phyloP scores from a whole-genome alignment of 352 stramenopile genomes.

The Pythium utonaiense region DNA sequence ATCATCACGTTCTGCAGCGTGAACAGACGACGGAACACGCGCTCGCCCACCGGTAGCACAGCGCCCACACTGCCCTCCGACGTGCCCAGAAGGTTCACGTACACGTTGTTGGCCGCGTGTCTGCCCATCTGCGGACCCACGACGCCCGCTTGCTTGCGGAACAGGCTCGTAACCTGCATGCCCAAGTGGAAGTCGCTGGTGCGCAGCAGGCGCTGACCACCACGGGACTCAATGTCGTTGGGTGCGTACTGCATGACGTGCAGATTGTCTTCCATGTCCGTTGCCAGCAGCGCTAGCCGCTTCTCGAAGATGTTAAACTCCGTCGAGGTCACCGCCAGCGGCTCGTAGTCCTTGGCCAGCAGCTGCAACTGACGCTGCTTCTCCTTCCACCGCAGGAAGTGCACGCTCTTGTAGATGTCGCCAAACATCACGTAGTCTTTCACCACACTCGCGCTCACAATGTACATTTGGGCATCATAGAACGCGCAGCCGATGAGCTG shows the following conservation, averaged over 20 bases:
- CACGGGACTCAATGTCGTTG: conserved; percentile 81
- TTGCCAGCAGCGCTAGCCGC: conserved; percentile 61
- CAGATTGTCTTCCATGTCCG: conserved; percentile 84
- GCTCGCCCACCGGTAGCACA: conserved; percentile 74
- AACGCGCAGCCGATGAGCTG: conserved; percentile 84
- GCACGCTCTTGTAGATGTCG: conserved; percentile 87
- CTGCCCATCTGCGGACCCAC: not conserved
- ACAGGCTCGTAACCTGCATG: conserved; percentile 70
- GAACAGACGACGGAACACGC: conserved; percentile 82
- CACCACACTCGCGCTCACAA: conserved; percentile 77
- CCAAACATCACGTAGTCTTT: conserved; percentile 87
- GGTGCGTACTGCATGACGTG: conserved; percentile 86
- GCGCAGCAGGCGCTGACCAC: conserved; percentile 74
- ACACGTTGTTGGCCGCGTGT: conserved; percentile 26
- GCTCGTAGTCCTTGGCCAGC: conserved; percentile 86
- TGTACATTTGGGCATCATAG: conserved; percentile 87
- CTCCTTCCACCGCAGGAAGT: conserved; percentile 86
- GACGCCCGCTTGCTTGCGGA: conserved; percentile 53
- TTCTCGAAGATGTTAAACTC: conserved; percentile 84
- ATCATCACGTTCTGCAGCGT: conserved; percentile 90
- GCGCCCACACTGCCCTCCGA: conserved; percentile 75
- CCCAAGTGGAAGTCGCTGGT: conserved; percentile 84
- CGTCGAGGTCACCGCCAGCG: conserved; percentile 66
- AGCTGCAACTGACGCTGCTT: conserved; percentile 76
- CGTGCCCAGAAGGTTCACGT: conserved; percentile 77